Evolutionary conservation across 1,284 basidiomycete species (phyloP), one percentile per base, ranked within the genome.

Genomic region (Thelephora terrestris): DNA sequence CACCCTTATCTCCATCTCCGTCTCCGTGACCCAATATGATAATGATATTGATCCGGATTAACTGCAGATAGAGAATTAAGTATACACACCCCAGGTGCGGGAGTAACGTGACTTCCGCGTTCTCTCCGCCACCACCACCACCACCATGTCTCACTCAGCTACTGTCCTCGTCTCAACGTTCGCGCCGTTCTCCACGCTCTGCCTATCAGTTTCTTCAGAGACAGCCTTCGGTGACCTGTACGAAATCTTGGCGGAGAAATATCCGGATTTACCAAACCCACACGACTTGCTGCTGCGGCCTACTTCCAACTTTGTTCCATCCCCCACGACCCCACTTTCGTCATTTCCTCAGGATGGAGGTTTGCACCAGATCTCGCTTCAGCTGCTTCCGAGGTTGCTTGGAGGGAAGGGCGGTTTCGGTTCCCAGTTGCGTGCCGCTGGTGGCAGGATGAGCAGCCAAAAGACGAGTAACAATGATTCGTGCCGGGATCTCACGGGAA

Each of bases 391-490:
- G 0, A 71, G 84, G 27, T 63, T 95, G 9, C 73, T 74, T 9
- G 95, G 95, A 52, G 96, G 96, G 43, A 99, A 99, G 67, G 95
- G 96, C 61, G 95, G 95, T 46, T 99, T 99, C 62, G 95, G 96
- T 7, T 89, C 87, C 21, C 93, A 97, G 73, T 75, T 99, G 54
- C 81, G 95, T 62, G 95, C 96, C 0, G 93, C 94, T 18, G 95
- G 95, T 56, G 95, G 95, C 7, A 81, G 94, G 38, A 99, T 99
- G 96, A 92, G 89, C 59, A 88, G 85, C 56, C 85, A 92, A 70
- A 95, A 94, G 74, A 91, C 88, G 35, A 90, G 75, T 61, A 98
- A 98, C 68, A 93, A 92, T 57, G 94, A 98, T 64, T 90, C 89
- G 7, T 99, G 95, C 65, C 73, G 95, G 40, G 96, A 99, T 61